A percentile compares a stretch with the other conserved stretches of the same genome.
Conservation (phyloP, 2,329 filamentous ascomycete genomes). For the Diaporthe batatas region DNA sequence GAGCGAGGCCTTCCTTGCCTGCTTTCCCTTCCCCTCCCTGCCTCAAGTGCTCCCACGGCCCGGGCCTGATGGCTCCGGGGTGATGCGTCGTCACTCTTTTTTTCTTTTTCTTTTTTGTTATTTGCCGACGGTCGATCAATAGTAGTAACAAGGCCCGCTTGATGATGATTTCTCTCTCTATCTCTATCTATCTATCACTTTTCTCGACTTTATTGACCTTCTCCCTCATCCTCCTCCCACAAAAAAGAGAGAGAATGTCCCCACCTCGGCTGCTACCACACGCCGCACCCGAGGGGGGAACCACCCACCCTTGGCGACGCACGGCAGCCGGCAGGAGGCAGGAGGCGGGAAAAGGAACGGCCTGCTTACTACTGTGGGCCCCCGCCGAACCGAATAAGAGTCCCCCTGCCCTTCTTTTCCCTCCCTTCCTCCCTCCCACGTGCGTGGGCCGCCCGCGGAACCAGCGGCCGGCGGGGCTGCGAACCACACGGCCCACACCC, state of each 20-base stretch:
- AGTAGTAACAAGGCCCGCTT: background rate
- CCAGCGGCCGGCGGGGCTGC: background rate
- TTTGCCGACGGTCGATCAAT: background rate
- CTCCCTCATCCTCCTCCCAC: background rate
- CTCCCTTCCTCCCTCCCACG: conserved; percentile 9
- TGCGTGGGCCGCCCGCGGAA: conserved; percentile 26
- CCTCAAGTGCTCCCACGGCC: too few species aligned
- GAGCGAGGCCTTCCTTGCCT: background rate
- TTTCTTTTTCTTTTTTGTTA: background rate
- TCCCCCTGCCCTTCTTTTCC: too few species aligned
- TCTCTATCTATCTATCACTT: background rate
- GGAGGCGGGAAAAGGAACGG: too few species aligned
- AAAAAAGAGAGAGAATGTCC: background rate
- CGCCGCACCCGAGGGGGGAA: background rate
- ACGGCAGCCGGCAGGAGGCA: background rate
- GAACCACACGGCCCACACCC: too few species aligned
- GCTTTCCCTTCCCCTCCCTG: too few species aligned
- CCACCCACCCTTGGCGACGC: conserved; percentile 8
- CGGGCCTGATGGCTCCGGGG: background rate
- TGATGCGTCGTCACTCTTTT: background rate
- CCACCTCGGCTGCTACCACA: conserved; percentile 14
- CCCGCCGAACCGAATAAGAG: too few species aligned
- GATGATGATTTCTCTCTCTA: background rate
- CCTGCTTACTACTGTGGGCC: too few species aligned
- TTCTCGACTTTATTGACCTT: background rate